Evolutionary conservation across 2,329 filamentous ascomycete species (phyloP), one percentile per base, ranked within the genome.

Genomic region (Hypoxylon sp.): DNA sequence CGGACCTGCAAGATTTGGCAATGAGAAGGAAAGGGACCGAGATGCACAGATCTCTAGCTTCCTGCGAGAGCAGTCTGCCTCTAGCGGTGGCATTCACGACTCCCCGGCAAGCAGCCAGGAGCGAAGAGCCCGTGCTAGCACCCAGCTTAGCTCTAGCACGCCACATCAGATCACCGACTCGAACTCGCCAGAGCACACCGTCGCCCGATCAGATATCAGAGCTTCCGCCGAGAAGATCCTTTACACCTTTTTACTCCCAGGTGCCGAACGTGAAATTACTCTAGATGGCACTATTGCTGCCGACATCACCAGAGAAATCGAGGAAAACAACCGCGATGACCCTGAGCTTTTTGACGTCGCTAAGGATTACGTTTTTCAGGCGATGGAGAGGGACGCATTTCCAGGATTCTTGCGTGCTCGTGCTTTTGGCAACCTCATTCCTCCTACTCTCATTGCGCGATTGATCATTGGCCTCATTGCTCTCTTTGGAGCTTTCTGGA

Each of bases 321-420:
- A 99, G 81, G 92, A 95, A 73, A 91, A 94, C 71, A 93, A 94
- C 50, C 90, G 96, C 74, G 96, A 98, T 76, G 96, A 99, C 78
- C 96, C 96, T 0, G 96, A 99, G 80, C 92, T 99, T 11, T 99
- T 99, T 76, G 96, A 98, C 78, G 90, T 93, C 19, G 96, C 96
- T 60, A 99, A 99, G 84, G 96, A 99, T 83, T 99, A 98, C 79
- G 96, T 98, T 70, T 99, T 98, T 81, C 97, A 99, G 82, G 97
- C 97, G 35, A 99, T 99, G 96, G 97, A 99, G 82, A 90, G 97
- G 62, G 96, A 99, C 82, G 96, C 97, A n/a, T 99, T 97, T 79
- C 96, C 97, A 0, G 95, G 95, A 0, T 99, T 99, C 81, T 86
- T 99, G 65, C 89, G 95, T 77, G 93, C 94, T 82, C 98, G 98